Conservation (phyloP, 495 filamentous ascomycete genomes). For the Xylaria nigripes region DNA sequence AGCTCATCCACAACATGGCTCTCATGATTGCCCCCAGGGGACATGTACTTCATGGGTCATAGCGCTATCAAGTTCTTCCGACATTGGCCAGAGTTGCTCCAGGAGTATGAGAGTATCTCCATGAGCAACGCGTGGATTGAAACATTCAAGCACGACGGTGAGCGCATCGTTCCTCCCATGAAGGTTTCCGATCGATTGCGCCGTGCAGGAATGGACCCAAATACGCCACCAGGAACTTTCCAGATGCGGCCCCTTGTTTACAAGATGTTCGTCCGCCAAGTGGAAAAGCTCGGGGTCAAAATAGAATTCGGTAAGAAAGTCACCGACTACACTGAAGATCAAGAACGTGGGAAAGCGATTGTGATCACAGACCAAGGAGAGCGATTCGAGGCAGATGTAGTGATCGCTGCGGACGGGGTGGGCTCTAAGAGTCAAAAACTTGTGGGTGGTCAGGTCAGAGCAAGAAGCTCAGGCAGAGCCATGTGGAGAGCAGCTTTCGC, state of each 20-base stretch:
- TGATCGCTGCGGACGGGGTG: conserved; percentile 55
- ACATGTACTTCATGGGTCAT: conserved; percentile 48
- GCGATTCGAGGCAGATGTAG: conserved; percentile 43
- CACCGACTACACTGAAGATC: conserved; percentile 44
- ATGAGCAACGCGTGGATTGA: conserved; percentile 43
- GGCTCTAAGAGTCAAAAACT: conserved; percentile 43
- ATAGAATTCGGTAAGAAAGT: conserved; percentile 47
- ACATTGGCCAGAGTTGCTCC: conserved; percentile 48
- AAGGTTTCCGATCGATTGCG: conserved; percentile 36
- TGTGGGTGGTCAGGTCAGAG: conserved; percentile 43
- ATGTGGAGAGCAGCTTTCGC: conserved; percentile 46
- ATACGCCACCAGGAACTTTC: conserved; percentile 35
- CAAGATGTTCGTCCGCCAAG: conserved; percentile 47
- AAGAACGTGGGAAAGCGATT: conserved; percentile 30
- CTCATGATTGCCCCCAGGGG: conserved; percentile 30
- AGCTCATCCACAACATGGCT: not conserved
- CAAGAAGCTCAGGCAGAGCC: conserved; percentile 40
- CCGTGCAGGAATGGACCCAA: conserved; percentile 27
- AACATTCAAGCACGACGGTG: conserved; percentile 46
- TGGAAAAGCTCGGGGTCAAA: conserved; percentile 40
- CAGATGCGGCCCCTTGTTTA: conserved; percentile 47
- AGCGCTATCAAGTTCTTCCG: conserved; percentile 43
- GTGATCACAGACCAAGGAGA: conserved; percentile 43
- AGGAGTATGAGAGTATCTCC: conserved; percentile 40
- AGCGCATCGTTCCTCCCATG: conserved; percentile 32